A percentile compares a stretch with the other conserved stretches of the same genome.
Evolutionary conservation across 805 yeast genomes (phyloP).

Genomic region (Ogataea haglerorum): DNA sequence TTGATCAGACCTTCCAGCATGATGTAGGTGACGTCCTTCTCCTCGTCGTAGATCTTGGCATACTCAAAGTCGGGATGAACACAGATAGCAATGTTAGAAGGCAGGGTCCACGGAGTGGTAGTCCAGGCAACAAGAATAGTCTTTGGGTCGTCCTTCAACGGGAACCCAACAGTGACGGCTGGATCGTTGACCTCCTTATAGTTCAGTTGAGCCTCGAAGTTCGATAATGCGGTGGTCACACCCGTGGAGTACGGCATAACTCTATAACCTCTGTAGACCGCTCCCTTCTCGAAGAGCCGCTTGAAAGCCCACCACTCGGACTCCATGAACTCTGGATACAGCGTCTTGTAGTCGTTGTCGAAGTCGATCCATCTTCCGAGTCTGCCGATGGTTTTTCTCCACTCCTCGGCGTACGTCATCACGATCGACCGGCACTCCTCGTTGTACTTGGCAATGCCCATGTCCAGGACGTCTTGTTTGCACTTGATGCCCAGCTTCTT

Average conservation of each 20-base stretch:
- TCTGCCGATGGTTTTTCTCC: constrained; percentile 92
- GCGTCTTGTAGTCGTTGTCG: constrained; percentile 96
- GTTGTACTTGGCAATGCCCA: constrained; percentile 94
- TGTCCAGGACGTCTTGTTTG: constrained; percentile 88
- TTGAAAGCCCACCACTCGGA: constrained; percentile 99
- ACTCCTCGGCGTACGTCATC: constrained; percentile 93
- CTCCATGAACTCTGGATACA: constrained; percentile 96
- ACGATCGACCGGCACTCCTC: constrained; percentile 94
- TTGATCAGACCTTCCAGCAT: constrained; percentile 79
- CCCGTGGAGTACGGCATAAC: constrained; percentile 99
- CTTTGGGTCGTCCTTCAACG: constrained; percentile 72
- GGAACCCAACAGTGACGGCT: constrained; percentile 90
- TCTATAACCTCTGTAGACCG: constrained; percentile 91
- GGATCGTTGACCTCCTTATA: constrained; percentile 98
- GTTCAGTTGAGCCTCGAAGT: constrained; percentile 97
- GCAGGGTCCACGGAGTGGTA: constrained; percentile 99
- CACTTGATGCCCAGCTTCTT: constrained; percentile 91
- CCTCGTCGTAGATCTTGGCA: constrained; percentile 89
- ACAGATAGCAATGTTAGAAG: constrained; percentile 87
- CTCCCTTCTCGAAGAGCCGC: constrained; percentile 76
- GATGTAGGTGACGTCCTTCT: constrained; percentile 74
- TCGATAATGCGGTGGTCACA: constrained; percentile 91
- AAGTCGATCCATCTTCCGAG: constrained; percentile 99
- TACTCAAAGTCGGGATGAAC: constrained; percentile 91
- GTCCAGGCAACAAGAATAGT: constrained; percentile 96